Conservation (phyloP, 192 early-diverging fungal species). For the Coemansia furcata region DNA sequence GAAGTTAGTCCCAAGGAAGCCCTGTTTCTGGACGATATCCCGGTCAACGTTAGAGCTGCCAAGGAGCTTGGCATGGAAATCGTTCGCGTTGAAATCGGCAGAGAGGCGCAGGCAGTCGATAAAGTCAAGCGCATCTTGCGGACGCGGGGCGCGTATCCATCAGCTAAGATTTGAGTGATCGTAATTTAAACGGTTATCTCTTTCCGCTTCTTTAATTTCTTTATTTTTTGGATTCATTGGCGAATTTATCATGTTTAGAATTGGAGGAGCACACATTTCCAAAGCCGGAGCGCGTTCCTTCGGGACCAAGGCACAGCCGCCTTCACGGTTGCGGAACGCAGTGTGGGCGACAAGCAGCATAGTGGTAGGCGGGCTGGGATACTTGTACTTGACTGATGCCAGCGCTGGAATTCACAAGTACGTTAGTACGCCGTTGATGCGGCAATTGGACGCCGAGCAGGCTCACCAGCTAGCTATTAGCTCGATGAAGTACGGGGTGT, state of each 20-base stretch:
- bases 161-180: constrained; percentile 13
- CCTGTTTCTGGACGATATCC: constrained; percentile 87
- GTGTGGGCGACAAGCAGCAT: constrained; percentile 38
- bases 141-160: constrained; percentile 5
- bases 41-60: constrained; percentile 70
- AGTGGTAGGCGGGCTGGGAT: constrained; percentile 46
- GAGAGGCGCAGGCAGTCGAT: constrained; percentile 28
- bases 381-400: constrained; percentile 65
- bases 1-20: constrained; percentile 64
- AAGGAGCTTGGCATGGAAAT: constrained; percentile 68
- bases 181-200: not conserved
- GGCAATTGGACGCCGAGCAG: constrained; percentile 68
- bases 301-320: constrained; percentile 23
- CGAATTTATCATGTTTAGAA: constrained; percentile 3
- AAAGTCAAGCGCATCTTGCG: constrained; percentile 22
- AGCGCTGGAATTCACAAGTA: constrained; percentile 71
- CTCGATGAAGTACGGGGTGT: constrained; percentile 60
- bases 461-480: constrained; percentile 70
- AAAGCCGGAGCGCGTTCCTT: constrained; percentile 8
- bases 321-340: constrained; percentile 25
- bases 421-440: constrained; percentile 67
- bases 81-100: constrained; percentile 56
- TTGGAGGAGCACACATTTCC: not conserved
- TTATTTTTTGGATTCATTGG: not conserved
- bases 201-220: not conserved